phyloP scores from a whole-genome alignment of 2,329 filamentous ascomycete species.

The Cryphonectria parasitica region DNA sequence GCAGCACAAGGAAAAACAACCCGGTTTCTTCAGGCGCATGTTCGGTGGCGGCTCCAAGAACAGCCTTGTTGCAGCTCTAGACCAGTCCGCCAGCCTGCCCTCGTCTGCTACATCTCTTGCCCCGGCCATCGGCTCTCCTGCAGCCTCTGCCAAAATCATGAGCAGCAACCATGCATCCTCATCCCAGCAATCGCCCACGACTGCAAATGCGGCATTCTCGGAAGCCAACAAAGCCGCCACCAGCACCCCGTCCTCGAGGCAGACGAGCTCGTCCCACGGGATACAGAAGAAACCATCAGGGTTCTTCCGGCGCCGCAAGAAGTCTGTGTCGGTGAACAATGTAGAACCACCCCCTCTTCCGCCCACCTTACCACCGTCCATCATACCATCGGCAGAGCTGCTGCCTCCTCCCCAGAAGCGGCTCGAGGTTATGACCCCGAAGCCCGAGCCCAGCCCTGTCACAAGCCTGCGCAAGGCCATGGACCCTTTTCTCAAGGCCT shows the following conservation, averaged over 20 bases:
- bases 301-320: conserved; percentile 93
- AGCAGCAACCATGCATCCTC: conserved; percentile 31
- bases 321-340: conserved; percentile 70
- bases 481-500: conserved; percentile 73
- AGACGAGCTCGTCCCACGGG: conserved; percentile 47
- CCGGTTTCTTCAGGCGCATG: conserved; percentile 90
- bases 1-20: conserved; percentile 64
- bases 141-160: conserved; percentile 11
- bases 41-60: conserved; percentile 77
- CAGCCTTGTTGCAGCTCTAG: conserved; percentile 33
- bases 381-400: conserved; percentile 40
- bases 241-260: conserved; percentile 54
- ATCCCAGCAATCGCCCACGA: conserved; percentile 29
- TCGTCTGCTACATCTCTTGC: conserved; percentile 13
- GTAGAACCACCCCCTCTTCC: conserved; percentile 45
- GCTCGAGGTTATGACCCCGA: conserved; percentile 35
- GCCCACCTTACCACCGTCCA: conserved; percentile 59
- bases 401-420: conserved; percentile 37
- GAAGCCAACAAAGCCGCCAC: conserved; percentile 42
- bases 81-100: conserved; percentile 20
- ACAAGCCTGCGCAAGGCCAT: conserved; percentile 86
- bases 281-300: conserved; percentile 91
- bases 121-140: conserved; percentile 19
- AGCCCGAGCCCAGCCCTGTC: conserved; percentile 62
- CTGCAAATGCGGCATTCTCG: conserved; percentile 40